Base-by-base conservation (phyloP, 495 filamentous ascomycete genomes). In the Aspergillus avenaceus region DNA sequence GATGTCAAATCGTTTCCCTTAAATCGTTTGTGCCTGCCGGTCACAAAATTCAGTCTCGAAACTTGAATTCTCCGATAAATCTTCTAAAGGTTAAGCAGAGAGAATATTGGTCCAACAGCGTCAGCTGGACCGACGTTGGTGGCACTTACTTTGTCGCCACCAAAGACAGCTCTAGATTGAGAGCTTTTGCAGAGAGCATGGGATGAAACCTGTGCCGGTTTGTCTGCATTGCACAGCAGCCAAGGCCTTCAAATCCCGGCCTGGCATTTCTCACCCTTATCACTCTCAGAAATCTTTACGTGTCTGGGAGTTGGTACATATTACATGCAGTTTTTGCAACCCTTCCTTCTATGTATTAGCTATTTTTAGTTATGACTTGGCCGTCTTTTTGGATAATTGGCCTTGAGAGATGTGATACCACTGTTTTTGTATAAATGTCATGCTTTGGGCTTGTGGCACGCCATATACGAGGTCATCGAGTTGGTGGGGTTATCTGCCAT, bases 81-180 rank as follows among this genome's bases (percentile, higher is more conserved):
- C 79, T 91, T 45, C 73, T 92, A 16, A 79, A 85, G 32, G 87
- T 90, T 47, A 77, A 88, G 54, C 74, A 86, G 56, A 80, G 82
- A 56, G 79, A 85, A 40, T 97, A 95, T 58, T 91, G 84, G 59
- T 85, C 84, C 23, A 82, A 83, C 32, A 84, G 81, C 58, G 93
- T 98, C 52, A 96, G 91, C 66, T 98, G 93, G 93, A 95, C 88
- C 3, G 84, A 86, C 57, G 81, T 83, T 49, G 80, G 84, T 19
- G 95, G 90, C 32, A 82, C 82, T 41, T 98, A 91, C 60, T 96
- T 84, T 58, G 86, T 97, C 54, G 88, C 91, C 38, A 91, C 80
- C 8, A 95, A 91, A 69, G 90, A 95, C 53, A 78, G 78, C 54
- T 73, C 74, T 19, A 65, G 66, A 34, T 59, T 81, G 46, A 74